Evolutionary conservation across 129 eudicot species (phyloP).

Genomic region (Calendula officinalis): DNA sequence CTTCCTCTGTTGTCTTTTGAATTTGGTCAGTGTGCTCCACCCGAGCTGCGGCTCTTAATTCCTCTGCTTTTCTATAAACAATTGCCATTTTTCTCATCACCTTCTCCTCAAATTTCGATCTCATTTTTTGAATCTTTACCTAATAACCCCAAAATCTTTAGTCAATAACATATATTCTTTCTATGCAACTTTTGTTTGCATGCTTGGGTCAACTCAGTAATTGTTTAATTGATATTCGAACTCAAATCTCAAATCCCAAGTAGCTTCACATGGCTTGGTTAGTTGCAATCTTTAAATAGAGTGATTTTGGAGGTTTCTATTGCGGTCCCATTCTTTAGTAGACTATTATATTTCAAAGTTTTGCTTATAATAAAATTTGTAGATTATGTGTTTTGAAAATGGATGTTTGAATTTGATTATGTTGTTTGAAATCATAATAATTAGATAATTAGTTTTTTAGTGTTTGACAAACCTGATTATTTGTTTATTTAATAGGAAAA

Average conservation of each 20-base stretch:
- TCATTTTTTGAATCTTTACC: conserved; percentile 84
- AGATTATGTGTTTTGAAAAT: too few relatives aligned
- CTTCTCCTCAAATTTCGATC: conserved; percentile 72
- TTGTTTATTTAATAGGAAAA: too few relatives aligned
- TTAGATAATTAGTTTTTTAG: too few relatives aligned
- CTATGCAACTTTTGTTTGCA: conserved; percentile 20
- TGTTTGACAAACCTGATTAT: too few relatives aligned
- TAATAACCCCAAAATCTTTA: conserved; percentile 13
- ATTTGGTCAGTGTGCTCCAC: conserved; percentile 60
- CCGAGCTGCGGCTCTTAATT: conserved; percentile 57
- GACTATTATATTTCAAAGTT: too few relatives aligned
- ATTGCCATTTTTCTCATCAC: conserved; percentile 66
- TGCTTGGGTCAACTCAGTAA: too few relatives aligned
- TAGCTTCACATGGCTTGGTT: conserved; percentile 42
- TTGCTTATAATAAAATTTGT: too few relatives aligned
- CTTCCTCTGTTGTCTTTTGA: conserved; percentile 31
- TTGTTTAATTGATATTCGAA: conserved; percentile 1
- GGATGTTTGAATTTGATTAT: too few relatives aligned
- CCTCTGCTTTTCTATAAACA: conserved; percentile 71
- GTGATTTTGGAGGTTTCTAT: conserved; percentile 19
- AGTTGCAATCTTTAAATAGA: conserved; percentile 33
- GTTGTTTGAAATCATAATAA: too few relatives aligned
- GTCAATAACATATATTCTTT: not conserved
- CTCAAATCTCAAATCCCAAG: conserved; percentile 29
- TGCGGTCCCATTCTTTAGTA: too few relatives aligned